phyloP scores from a whole-genome alignment of 176 grass and related monocot genomes.

The Oryza nivara region DNA sequence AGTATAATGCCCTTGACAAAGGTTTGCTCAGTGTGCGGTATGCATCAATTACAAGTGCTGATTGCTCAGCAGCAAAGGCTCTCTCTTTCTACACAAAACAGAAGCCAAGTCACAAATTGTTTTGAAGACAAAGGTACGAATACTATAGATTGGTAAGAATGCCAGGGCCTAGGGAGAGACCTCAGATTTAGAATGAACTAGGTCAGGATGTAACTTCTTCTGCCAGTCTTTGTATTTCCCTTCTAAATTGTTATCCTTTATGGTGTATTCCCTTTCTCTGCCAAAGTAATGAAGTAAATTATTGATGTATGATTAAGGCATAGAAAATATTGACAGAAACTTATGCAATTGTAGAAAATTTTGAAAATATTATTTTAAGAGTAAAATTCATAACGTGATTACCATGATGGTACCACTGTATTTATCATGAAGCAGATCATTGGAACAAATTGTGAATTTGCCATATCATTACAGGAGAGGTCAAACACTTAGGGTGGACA shows the following conservation, averaged over 20 bases:
- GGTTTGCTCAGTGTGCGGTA: constrained; percentile 74
- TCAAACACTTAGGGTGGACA: too few species aligned
- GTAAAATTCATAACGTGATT: constrained; percentile 10
- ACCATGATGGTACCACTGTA: background rate
- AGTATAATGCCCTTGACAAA: constrained; percentile 78
- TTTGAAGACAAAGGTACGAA: background rate
- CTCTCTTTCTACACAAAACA: constrained; percentile 68
- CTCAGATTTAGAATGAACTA: constrained; percentile 97
- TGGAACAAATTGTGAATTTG: too few species aligned
- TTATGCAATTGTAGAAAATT: background rate
- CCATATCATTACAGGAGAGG: background rate
- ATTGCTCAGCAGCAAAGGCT: constrained; percentile 80
- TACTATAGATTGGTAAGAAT: background rate
- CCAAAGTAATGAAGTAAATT: constrained; percentile 34
- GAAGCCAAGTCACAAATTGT: constrained; percentile 25
- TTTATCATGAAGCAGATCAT: constrained; percentile 1
- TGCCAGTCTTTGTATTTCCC: constrained; percentile 94
- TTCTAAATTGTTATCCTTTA: constrained; percentile 68
- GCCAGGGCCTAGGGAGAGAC: constrained; percentile 35
- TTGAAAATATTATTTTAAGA: background rate
- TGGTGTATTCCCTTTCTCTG: constrained; percentile 61
- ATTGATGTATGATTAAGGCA: background rate
- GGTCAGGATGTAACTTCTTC: constrained; percentile 94
- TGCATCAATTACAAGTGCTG: constrained; percentile 82
- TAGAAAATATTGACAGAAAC: background rate